Percentiles rank a stretch among this genome's conserved stretches.
These are phyloP conservation scores for Paspalum notatum DNA, from an alignment of 176 grass and related monocot genomes.

Conservation along the genomic window DNA sequence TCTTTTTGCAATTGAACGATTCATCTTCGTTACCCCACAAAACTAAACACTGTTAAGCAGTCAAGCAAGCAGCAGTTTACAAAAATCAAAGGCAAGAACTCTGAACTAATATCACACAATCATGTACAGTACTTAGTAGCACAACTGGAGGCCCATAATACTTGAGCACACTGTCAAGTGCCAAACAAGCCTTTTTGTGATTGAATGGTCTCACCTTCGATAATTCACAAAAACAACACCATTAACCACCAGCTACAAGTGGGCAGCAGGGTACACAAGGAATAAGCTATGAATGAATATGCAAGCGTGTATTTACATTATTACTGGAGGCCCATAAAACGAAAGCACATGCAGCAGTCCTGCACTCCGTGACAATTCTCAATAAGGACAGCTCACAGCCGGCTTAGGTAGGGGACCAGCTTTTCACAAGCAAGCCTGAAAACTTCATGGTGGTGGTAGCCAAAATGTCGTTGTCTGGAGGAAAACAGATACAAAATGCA, in stretches of 20 bases:
- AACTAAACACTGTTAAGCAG: not conserved
- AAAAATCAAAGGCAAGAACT: not conserved
- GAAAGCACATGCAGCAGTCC: not conserved
- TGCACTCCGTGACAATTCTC: slow-evolving; percentile 31
- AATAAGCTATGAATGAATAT: not conserved
- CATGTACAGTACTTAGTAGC: not conserved
- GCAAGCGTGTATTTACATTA: not conserved
- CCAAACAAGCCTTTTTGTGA: not conserved
- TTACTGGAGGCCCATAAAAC: not conserved
- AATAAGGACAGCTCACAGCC: not conserved
- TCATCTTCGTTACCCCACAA: not conserved
- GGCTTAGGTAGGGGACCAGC: slow-evolving; percentile 45
- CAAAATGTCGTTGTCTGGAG: slow-evolving; percentile 37
- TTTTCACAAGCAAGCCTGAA: slow-evolving; percentile 46
- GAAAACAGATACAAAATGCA: not conserved
- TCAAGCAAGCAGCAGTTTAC: not conserved
- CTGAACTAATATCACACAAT: not conserved
- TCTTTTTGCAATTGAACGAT: slow-evolving; percentile 1
- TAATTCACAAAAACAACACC: not conserved
- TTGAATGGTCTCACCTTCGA: not conserved
- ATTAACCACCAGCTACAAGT: not conserved
- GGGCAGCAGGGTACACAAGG: slow-evolving; percentile 2
- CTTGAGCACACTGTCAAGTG: not conserved
- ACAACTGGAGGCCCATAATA: not conserved
- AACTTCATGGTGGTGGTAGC: slow-evolving; percentile 6